Evolutionary conservation across 2,329 filamentous ascomycete species (phyloP).

Genomic region (Claviceps sp.): DNA sequence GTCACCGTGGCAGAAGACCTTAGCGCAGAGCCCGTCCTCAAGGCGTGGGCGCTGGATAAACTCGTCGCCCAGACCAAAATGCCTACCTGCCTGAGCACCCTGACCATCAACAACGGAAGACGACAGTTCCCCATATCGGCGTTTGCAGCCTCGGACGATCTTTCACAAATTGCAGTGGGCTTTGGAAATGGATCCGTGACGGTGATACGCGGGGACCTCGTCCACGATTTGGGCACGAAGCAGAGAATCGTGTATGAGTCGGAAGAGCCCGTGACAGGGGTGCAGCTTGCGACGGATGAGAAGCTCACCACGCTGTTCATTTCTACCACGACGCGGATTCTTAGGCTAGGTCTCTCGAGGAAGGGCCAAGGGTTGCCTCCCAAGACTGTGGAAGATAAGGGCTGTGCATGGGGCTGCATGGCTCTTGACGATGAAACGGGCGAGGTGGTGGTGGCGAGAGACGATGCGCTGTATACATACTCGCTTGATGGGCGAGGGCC

Average conservation of each 20-base stretch:
- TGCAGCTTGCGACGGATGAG: slow-evolving; percentile 56
- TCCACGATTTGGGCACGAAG: slow-evolving; percentile 87
- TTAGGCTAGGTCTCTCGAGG: slow-evolving; percentile 77
- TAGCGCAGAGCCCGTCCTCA: slow-evolving; percentile 73
- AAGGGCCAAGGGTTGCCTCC: slow-evolving; percentile 82
- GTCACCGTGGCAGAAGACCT: slow-evolving; percentile 83
- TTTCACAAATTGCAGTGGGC: slow-evolving; percentile 86
- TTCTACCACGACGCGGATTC: slow-evolving; percentile 75
- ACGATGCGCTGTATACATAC: slow-evolving; percentile 95
- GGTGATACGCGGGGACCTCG: slow-evolving; percentile 82
- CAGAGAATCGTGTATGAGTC: slow-evolving; percentile 94
- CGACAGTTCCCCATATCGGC: slow-evolving; percentile 92
- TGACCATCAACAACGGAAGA: slow-evolving; percentile 77
- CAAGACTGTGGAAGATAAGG: slow-evolving; percentile 75
- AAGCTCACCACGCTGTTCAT: slow-evolving; percentile 72
- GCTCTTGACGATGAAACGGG: slow-evolving; percentile 66
- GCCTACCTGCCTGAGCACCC: slow-evolving; percentile 75
- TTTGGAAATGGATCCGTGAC: slow-evolving; percentile 94
- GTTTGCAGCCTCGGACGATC: slow-evolving; percentile 73
- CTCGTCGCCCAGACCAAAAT: slow-evolving; percentile 84
- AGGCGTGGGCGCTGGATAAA: slow-evolving; percentile 96
- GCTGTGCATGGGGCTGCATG: slow-evolving; percentile 93
- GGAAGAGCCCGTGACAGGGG: slow-evolving; percentile 87
- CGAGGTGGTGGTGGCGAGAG: slow-evolving; percentile 80
- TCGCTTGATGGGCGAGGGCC: slow-evolving; percentile 71